Base-by-base conservation (phyloP, 441 rosid genomes). In the Pelargonium citronellum region DNA sequence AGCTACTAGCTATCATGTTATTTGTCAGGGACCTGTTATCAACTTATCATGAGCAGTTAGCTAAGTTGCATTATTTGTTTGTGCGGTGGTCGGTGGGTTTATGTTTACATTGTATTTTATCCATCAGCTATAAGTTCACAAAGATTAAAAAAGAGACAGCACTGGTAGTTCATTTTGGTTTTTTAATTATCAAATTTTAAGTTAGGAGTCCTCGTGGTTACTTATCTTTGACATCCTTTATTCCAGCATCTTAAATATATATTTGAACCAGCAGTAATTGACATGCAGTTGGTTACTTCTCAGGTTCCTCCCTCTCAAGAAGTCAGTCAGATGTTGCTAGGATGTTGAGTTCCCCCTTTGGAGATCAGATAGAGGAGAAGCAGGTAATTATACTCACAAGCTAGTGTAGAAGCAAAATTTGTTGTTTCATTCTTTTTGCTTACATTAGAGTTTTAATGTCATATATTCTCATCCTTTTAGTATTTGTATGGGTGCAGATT, bases 281-380 rank as follows among this genome's bases (percentile, higher is more conserved):
- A 85, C 75, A 71, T 67, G 60, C 74, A 73, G 73, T 47, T 75
- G 73, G 73, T 76, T 79, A 66, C 61, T 81, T 80, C 77, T 69
- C 88, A 91, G 96, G 85, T 77, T 80, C 91, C 70, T 81, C 90
- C 57, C 81, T 89, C 70, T 75, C 88, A 53, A 85, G 90, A 75
- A 87, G 89, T 77, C 83, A 72, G 69, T 85, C 92, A 77, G 96
- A 87, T 71, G 92, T 81, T 64, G 78, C 83, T 34, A 83, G 85
- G 76, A 83, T 81, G 82, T 68, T 75, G 74, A 81, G 74, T 73
- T 69, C 85, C 64, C 78, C 86, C 34, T 78, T 69, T 79, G 87
- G 79, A 77, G 88, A 84, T 78, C 87, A 73, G 65, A 75, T 83
- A 69, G 96, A 89, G 74, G 84, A 86, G 73, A 85, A 90, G 72